Conservation (phyloP, 768 basidiomycete species). For the Kwoniella dendrophila region DNA sequence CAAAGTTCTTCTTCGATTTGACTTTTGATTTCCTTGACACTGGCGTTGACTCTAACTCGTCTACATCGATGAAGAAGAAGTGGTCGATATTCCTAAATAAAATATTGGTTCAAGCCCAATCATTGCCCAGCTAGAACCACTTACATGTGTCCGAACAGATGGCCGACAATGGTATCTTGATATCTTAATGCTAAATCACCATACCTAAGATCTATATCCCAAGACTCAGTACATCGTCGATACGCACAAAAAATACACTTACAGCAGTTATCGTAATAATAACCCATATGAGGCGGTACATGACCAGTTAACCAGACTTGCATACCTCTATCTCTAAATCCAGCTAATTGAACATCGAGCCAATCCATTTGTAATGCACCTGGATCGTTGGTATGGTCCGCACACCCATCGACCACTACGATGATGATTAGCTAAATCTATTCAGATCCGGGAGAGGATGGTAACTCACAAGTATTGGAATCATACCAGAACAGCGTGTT, state of each 20-base stretch:
- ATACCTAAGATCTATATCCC: conserved; percentile 60
- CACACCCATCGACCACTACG: conserved; percentile 75
- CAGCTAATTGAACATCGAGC: conserved; percentile 79
- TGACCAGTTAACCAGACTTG: conserved; percentile 70
- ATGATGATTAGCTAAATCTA: conserved; percentile 1
- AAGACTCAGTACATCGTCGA: conserved; percentile 14
- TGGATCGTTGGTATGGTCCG: conserved; percentile 68
- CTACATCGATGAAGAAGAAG: conserved; percentile 58
- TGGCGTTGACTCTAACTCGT: conserved; percentile 48
- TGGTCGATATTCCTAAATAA: conserved; percentile 77
- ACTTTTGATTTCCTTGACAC: not conserved
- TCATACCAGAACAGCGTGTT: conserved; percentile 93
- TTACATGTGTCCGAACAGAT: conserved; percentile 70
- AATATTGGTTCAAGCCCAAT: no score
- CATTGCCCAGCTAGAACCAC: no score
- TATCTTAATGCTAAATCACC: conserved; percentile 70
- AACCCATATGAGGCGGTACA: conserved; percentile 77
- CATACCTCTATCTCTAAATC: conserved; percentile 70
- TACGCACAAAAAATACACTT: conserved; percentile 52
- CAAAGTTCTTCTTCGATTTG: conserved; percentile 2
- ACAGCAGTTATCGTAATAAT: conserved; percentile 85
- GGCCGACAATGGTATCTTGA: conserved; percentile 85
- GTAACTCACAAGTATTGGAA: conserved; percentile 72
- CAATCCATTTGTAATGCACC: conserved; percentile 86
- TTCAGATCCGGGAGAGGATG: not conserved